Conservation (phyloP, 208 protist genomes). For the Trypanosomatidae sp. region DNA sequence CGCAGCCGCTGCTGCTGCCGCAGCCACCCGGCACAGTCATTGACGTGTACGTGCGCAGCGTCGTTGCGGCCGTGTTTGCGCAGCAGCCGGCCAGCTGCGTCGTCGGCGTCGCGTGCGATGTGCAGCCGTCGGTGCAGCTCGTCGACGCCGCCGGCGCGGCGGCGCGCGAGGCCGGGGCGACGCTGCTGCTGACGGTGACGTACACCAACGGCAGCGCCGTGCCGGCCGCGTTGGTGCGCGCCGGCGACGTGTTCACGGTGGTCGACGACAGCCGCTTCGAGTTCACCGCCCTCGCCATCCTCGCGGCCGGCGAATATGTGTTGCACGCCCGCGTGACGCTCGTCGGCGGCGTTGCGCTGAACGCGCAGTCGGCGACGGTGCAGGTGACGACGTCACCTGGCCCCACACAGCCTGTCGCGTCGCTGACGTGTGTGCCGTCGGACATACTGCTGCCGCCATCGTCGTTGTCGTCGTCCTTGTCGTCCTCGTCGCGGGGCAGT, state of each 20-base stretch:
- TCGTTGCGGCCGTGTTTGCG: slow-evolving; percentile 23
- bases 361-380: slow-evolving; percentile 19
- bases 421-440: slow-evolving; percentile 31
- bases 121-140: slow-evolving; percentile 47
- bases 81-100: slow-evolving; percentile 29
- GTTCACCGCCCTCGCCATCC: slow-evolving; percentile 34
- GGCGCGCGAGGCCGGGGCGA: slow-evolving; percentile 22
- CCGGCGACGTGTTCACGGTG: slow-evolving; percentile 17
- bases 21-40: slow-evolving; percentile 8
- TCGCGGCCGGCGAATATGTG: slow-evolving; percentile 27
- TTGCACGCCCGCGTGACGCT: slow-evolving; percentile 54
- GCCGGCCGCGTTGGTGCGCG: slow-evolving; percentile 14
- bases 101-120: slow-evolving; percentile 18
- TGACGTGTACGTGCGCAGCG: slow-evolving; percentile 28
- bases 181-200: slow-evolving; percentile 27
- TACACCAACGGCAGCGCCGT: slow-evolving; percentile 13
- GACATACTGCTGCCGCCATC: too few relatives aligned
- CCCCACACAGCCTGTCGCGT: slow-evolving; percentile 8
- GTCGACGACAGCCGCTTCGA: slow-evolving; percentile 34
- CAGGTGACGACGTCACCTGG: slow-evolving; percentile 11
- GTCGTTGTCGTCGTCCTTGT: too few relatives aligned
- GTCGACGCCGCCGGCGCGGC: slow-evolving; percentile 13
- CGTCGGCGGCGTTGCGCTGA: slow-evolving; percentile 15
- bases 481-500: slow-evolving; percentile 13
- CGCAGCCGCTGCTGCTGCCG: slow-evolving; percentile 14